Conservation (phyloP, 495 filamentous ascomycete genomes). For the Entonaema liquescens region DNA sequence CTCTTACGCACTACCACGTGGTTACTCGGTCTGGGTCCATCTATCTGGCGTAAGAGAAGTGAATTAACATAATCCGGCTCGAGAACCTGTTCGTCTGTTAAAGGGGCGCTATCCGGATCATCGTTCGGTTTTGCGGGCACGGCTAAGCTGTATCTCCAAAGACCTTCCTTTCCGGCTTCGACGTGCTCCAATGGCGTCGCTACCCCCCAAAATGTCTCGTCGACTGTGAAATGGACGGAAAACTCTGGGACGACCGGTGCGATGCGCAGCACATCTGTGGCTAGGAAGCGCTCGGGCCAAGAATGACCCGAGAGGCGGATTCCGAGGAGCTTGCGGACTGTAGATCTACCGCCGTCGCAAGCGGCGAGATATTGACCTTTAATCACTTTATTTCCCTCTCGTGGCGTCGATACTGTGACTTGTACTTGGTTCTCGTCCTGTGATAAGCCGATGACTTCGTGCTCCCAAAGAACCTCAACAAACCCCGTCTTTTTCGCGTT, state of each 20-base stretch:
- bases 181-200: conserved; percentile 20
- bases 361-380: conserved; percentile 15
- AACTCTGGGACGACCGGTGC: conserved; percentile 13
- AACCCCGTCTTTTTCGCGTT: conserved; percentile 9
- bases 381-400: neutral
- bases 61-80: conserved; percentile 17
- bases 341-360: conserved; percentile 18
- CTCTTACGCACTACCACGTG: conserved; percentile 21
- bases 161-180: conserved; percentile 8
- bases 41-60: conserved; percentile 16
- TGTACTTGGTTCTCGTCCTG: conserved; percentile 13
- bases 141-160: conserved; percentile 23
- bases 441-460: conserved; percentile 7
- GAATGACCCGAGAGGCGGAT: conserved; percentile 19
- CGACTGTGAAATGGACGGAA: conserved; percentile 20
- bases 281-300: conserved; percentile 23
- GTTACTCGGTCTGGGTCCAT: conserved; percentile 14
- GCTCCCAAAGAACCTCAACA: conserved; percentile 15
- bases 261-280: conserved; percentile 15
- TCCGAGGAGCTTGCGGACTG: conserved; percentile 14
- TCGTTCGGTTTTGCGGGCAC: conserved; percentile 11
- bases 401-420: neutral
- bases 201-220: conserved; percentile 15
- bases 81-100: conserved; percentile 18
- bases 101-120: neutral